Base-by-base conservation (phyloP, 148 eudicot genomes). In the Vaccinium vitisidaea region DNA sequence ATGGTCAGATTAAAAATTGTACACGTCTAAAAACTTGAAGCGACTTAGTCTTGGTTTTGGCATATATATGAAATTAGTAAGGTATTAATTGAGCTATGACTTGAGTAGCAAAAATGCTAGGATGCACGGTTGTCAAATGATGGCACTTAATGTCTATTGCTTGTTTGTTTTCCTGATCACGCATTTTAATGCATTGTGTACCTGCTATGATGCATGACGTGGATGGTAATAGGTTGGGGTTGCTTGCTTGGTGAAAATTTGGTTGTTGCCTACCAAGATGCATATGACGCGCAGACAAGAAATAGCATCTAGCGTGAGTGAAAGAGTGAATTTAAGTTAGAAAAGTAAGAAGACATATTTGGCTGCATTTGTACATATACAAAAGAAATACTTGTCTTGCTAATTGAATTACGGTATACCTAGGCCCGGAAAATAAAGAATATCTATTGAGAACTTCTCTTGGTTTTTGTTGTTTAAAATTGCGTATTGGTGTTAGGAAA, bases 1-100 rank as follows among this genome's bases (percentile, higher is more conserved):
- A 23, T 27, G 11, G 8, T 76, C 14, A 12, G 19, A 36, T 9
- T 0, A 82, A 50, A 27, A 69, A 50, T 18, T 18, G 11, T 52
- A 50, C 15, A 2, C 21, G 15, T 27, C 61, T 81, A 69, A 8
- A 25, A 82, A 27, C 77, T 63, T 83, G 67, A 27, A 12, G 54
- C 2, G 25, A 82, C 61, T 49, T 50, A 69, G 84, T 82, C 55
- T 82, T 39, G 54, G 59, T 15, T 49, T 82, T 69, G 48, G 74
- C 15, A 25, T 46, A 7, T 54, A 46, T 6, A 65, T 43, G 46
- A 80, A 46, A 15, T 14, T 46, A 10, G 75, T 23, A 81, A 67
- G 27, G 83, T 8, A 65, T 13, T 25, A n/a, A 27, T 48, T 67
- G 36, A 80, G 13, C 52, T n/a, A n/a, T 59, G 73, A 59, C 25